Conservation (phyloP, 192 early-diverging fungal species). For the Backusella australiensis region DNA sequence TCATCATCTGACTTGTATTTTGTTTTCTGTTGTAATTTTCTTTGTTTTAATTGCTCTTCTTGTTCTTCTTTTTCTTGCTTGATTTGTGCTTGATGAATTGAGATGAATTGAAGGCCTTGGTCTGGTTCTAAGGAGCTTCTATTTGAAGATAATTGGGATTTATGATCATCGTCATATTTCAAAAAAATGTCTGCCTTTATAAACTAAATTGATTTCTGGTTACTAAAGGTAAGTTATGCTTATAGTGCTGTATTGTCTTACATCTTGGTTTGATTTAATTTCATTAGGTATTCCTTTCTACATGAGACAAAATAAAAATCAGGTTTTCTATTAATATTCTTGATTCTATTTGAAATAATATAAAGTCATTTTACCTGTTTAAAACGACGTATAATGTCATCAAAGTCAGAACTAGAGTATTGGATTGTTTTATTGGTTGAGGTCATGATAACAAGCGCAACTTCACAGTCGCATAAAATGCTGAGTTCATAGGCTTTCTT, state of each 20-base stretch:
- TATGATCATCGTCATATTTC: not conserved
- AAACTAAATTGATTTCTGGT: not conserved
- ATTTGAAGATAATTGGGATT: not conserved
- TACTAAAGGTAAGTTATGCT: not conserved
- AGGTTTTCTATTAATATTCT: constrained; percentile 36
- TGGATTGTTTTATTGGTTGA: constrained; percentile 87
- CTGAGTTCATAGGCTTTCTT: constrained; percentile 96
- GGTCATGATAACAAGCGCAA: constrained; percentile 90
- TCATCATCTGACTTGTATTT: not conserved
- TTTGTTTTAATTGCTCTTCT: not conserved
- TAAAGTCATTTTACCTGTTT: constrained; percentile 54
- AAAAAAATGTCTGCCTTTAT: not conserved
- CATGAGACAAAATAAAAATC: constrained; percentile 16
- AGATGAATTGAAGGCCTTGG: not conserved
- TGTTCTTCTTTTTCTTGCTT: not conserved
- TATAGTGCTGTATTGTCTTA: constrained; percentile 4
- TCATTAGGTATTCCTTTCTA: constrained; percentile 35
- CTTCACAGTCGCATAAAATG: constrained; percentile 91
- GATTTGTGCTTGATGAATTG: not conserved
- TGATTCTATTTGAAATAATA: constrained; percentile 14
- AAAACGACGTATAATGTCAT: constrained; percentile 86
- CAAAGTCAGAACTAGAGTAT: constrained; percentile 89
- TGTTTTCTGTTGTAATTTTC: not conserved
- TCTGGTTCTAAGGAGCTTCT: not conserved
- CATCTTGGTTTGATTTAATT: constrained; percentile 39